Percentiles rank a stretch among this genome's conserved stretches.
phyloP scores from a whole-genome alignment of 2,329 filamentous ascomycete genomes.

The Aureobasidium sp. region DNA sequence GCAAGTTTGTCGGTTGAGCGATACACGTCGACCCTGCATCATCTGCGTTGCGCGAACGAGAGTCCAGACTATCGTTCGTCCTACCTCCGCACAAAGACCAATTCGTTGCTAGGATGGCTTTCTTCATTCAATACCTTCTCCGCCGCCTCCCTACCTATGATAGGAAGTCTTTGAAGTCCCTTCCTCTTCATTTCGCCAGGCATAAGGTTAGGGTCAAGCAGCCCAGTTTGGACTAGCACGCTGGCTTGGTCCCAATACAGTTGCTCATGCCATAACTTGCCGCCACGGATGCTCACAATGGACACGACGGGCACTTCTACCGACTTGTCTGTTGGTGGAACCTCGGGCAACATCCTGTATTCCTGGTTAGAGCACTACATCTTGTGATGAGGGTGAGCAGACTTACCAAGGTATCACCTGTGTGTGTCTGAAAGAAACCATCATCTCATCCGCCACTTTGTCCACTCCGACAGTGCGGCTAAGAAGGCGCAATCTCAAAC shows the following conservation, averaged over 20 bases:
- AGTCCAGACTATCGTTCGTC: no score
- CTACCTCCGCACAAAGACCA: constrained; percentile 28
- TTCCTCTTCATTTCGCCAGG: constrained; percentile 35
- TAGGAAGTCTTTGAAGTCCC: constrained; percentile 33
- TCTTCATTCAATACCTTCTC: constrained; percentile 33
- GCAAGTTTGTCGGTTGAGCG: constrained; percentile 59
- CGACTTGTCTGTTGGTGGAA: constrained; percentile 46
- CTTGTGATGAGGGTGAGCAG: no score
- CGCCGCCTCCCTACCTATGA: constrained; percentile 33
- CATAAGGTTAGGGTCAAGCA: constrained; percentile 46
- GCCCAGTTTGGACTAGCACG: constrained; percentile 47
- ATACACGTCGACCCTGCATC: neutral
- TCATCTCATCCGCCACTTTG: constrained; percentile 51
- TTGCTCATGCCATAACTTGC: constrained; percentile 46
- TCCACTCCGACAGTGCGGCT: constrained; percentile 48
- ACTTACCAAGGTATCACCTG: constrained; percentile 44
- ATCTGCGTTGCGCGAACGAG: constrained; percentile 7
- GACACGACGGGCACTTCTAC: constrained; percentile 49
- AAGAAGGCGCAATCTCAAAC: constrained; percentile 44
- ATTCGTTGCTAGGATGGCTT: constrained; percentile 32
- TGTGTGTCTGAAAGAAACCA: constrained; percentile 47
- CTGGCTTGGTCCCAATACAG: constrained; percentile 53
- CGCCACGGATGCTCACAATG: constrained; percentile 45
- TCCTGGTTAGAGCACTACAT: neutral
- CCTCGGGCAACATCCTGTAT: constrained; percentile 48